These are phyloP conservation scores for Lotus japonicus DNA, from an alignment of 306 rosid genomes.

Conservation along the genomic window DNA sequence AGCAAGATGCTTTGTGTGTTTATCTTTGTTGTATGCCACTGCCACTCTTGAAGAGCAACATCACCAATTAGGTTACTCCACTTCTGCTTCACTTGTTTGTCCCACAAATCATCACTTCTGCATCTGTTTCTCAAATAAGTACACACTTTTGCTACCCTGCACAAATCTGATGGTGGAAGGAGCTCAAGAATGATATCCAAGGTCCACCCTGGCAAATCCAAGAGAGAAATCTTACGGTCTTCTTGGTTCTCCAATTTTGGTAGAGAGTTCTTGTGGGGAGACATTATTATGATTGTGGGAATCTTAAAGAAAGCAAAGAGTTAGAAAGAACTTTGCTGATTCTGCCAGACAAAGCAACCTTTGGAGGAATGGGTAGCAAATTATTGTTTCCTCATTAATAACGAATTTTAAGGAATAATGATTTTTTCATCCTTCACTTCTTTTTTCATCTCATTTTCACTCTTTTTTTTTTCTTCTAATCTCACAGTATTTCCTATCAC, in stretches of 20 bases:
- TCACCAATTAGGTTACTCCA: constrained; percentile 27
- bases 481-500: too few species aligned
- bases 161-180: constrained; percentile 21
- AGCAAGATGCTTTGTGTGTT: not conserved
- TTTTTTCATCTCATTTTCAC: too few species aligned
- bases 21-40: not conserved
- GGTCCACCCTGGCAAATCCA: constrained; percentile 6
- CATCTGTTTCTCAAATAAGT: not conserved
- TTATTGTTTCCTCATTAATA: not conserved
- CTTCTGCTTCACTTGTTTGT: not conserved
- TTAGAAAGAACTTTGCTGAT: not conserved
- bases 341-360: not conserved
- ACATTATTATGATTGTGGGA: not conserved
- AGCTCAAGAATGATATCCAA: constrained; percentile 20
- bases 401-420: too few species aligned
- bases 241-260: constrained; percentile 2
- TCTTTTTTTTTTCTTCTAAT: too few species aligned
- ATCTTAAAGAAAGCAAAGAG: not conserved
- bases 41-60: constrained; percentile 34
- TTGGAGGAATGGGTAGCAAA: not conserved
- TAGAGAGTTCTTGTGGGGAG: not conserved
- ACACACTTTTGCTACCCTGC: constrained; percentile 16
- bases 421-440: too few species aligned
- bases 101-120: constrained; percentile 21
- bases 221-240: constrained; percentile 11